A percentile compares a stretch with the other conserved stretches of the same genome.
Evolutionary conservation across 2,329 filamentous ascomycete genomes (phyloP).

Genomic region (Macrophomina tecta): DNA sequence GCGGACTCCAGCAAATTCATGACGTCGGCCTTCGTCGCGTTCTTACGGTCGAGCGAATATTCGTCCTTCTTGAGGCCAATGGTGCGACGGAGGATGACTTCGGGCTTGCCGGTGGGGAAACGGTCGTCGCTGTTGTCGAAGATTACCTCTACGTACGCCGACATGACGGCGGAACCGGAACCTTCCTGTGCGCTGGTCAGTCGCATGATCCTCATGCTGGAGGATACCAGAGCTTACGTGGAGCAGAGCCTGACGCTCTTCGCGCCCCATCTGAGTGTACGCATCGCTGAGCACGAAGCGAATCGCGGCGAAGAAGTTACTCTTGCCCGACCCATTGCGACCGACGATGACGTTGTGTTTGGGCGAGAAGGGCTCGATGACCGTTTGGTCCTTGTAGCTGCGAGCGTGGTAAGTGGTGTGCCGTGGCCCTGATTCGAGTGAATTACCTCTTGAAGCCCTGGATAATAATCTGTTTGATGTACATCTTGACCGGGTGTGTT

Average conservation of each 20-base stretch:
- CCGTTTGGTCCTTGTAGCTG: conserved; percentile 99
- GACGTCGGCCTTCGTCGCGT: conserved; percentile 91
- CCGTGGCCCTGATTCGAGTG: neutral
- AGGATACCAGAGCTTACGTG: conserved; percentile 61
- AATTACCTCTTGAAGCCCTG: conserved; percentile 97
- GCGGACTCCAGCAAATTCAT: conserved; percentile 95
- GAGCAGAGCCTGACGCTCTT: conserved; percentile 94
- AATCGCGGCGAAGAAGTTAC: conserved; percentile 99
- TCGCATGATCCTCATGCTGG: neutral
- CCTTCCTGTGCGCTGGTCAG: conserved; percentile 67
- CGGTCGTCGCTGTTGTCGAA: conserved; percentile 98
- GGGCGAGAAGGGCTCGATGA: conserved; percentile 96
- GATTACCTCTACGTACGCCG: conserved; percentile 98
- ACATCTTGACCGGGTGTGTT: conserved; percentile 65
- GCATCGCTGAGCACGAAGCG: conserved; percentile 98
- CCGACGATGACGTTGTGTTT: conserved; percentile 99
- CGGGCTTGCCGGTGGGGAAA: conserved; percentile 90
- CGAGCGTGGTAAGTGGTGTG: conserved; percentile 29
- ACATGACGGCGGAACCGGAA: conserved; percentile 96
- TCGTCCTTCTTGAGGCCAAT: conserved; percentile 99
- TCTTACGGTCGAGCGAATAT: conserved; percentile 96
- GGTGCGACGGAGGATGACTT: conserved; percentile 88
- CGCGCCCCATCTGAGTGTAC: conserved; percentile 93
- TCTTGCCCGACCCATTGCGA: conserved; percentile 98
- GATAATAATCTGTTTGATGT: conserved; percentile 99